Percentiles rank a stretch among this genome's conserved stretches.
Evolutionary conservation across 192 early-diverging fungal species (phyloP).

Genomic region (Rhizophagus sp.): DNA sequence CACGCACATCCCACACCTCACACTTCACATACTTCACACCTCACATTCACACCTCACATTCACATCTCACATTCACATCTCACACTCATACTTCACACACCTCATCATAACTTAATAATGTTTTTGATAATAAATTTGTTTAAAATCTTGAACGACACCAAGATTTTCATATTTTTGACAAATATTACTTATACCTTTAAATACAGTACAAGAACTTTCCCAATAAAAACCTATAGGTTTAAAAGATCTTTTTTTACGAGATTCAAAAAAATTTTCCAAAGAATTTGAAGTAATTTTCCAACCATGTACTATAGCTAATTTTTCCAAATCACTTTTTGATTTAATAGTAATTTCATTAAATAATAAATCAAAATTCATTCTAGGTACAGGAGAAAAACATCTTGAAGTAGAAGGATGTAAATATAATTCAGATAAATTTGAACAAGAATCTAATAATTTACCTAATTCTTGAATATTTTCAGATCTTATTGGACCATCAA

Average conservation of each 20-base stretch:
- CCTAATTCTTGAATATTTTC: not conserved
- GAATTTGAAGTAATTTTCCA: not conserved
- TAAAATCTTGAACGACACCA: not conserved
- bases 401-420: not conserved
- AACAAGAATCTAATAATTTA: not conserved
- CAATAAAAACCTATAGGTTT: not conserved
- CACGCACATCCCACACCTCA: no score
- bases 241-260: not conserved
- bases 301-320: not conserved
- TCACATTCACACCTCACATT: no score
- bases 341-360: not conserved
- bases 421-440: not conserved
- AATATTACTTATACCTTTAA: not conserved
- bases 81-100: no score
- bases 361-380: not conserved
- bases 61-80: not conserved
- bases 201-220: not conserved
- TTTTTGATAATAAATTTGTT: not conserved
- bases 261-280: not conserved
- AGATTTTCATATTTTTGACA: not conserved
- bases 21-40: no score
- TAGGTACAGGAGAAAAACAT: not conserved
- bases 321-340: not conserved
- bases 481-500: not conserved
- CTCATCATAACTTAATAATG: no score